Evolutionary conservation across 768 basidiomycete species (phyloP), one percentile per base, ranked within the genome.

Genomic region (Termitomyces sp.): DNA sequence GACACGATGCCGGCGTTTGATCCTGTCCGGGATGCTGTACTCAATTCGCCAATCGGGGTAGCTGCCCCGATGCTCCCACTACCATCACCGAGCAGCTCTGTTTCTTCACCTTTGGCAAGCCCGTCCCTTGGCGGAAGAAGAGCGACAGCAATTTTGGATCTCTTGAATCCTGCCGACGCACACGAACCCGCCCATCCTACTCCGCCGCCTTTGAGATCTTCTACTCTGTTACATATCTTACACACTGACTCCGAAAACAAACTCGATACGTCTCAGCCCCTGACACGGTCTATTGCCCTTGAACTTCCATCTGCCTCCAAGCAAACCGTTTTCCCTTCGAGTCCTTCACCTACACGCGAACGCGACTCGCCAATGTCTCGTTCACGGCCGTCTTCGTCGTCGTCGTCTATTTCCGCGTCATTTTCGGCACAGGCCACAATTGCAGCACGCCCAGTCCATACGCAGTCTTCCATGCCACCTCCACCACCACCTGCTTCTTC

Each of bases 21-120:
- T 79, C 89, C 90, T 66, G 89, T 92, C 60, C 82, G 90, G 70
- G 90, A 92, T 79, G 90, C 90, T 60, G 87, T 90, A 66, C 81
- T 88, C 65, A 89, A 89, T 72, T 88, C 87, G 44, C 89, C 89
- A 32, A 70, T 84, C 65, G 76, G 79, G 41, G 76, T 77, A 62
- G 67, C 78, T 56, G 75, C 60, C 18, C 64, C 66, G 26, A 61
- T 60, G 54, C 62, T 68, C 54, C 60, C 63, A 58, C 60, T 63
- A 40, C 58, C 67, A 59, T 65, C 67, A 51, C 60, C 66, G 60
- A 61, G 55, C 63, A 61, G 61, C 60, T 52, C 64, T 55, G 52
- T 63, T 49, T 68, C 77, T 60, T 72, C 80, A 52, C 55, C 78
- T 52, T 57, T 72, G 65, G 54, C 72, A 56, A 80, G 79, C 59